Conservation (phyloP, 2,329 filamentous ascomycete genomes). For the Sarocladiaceae sp. region DNA sequence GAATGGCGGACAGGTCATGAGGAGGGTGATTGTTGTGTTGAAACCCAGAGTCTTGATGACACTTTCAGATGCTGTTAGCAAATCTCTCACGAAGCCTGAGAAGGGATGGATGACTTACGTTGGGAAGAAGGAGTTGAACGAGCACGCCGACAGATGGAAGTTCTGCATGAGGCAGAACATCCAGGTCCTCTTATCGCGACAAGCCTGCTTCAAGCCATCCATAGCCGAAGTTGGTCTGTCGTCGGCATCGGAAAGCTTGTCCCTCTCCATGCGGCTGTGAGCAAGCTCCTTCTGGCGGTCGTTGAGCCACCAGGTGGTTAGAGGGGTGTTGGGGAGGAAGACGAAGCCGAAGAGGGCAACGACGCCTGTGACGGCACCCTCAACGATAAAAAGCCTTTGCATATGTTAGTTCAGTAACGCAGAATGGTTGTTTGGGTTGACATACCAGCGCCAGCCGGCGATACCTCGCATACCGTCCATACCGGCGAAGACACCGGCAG, state of each 20-base stretch:
- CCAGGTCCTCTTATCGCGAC: conserved; percentile 44
- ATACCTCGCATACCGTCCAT: conserved; percentile 41
- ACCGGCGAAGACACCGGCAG: conserved; percentile 49
- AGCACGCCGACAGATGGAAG: conserved; percentile 44
- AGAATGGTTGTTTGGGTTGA: background rate
- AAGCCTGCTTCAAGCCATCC: conserved; percentile 43
- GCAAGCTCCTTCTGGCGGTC: conserved; percentile 42
- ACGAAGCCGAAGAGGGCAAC: conserved; percentile 24
- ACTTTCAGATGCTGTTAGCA: conserved; percentile 12
- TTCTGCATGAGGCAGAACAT: conserved; percentile 50
- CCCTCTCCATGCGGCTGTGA: conserved; percentile 39
- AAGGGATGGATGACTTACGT: conserved; percentile 16
- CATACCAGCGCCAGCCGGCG: conserved; percentile 54
- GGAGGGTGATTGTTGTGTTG: conserved; percentile 40
- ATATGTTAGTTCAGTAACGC: background rate
- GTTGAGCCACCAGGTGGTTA: conserved; percentile 36
- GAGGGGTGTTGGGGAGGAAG: conserved; percentile 31
- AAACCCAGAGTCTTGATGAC: conserved; percentile 45
- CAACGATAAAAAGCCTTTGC: conserved; percentile 35
- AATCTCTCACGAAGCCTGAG: background rate
- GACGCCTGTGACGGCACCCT: conserved; percentile 41
- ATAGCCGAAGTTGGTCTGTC: conserved; percentile 31
- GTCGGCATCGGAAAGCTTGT: conserved; percentile 41
- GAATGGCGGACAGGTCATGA: conserved; percentile 47
- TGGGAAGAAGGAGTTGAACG: conserved; percentile 25